Evolutionary conservation across 2,329 filamentous ascomycete genomes (phyloP), one percentile per base, ranked within the genome.

Genomic region (Neodidymelliopsis sp.): DNA sequence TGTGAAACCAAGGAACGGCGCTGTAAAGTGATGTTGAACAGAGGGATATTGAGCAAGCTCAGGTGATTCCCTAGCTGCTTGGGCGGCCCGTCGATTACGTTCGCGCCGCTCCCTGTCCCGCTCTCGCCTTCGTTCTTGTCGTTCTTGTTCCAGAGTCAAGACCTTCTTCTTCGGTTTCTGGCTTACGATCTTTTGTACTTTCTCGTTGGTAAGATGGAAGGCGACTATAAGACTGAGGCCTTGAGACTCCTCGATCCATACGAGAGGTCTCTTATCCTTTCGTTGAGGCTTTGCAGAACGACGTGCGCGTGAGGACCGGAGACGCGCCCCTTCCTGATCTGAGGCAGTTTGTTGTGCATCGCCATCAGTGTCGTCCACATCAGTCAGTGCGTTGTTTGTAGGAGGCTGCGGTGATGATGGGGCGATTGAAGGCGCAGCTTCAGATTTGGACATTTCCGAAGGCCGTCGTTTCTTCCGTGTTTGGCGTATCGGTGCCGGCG

Each of bases 1-100:
- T 53, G 89, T 88, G 57, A 97, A 92, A 0, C 90, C 90, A 62
- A 93, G 93, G 66, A 95, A 93, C 1, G 90, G 89, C 53, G 91
- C 88, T 1, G 85, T 84, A 66, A 90, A 92, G 15, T 65, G 84
- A 70, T 75, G 84, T 75, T 73, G 87, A 67, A 73, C 87, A 67
- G 81, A 77, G 46, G 84, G 84, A 58, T 84, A 70, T 80, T 84
- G 66, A 79, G 80, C 28, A 69, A 76, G 51, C 23, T 79, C 76
- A 20, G 67, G 65, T 27, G 77, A 75, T 28, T 73, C 70, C 38
- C 63, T 59, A 6, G 59, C 61, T 22, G 63, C 73, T 61, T 59
- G 74, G 62, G 49, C 81, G 79, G 58, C 79, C 77, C 56, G 59
- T 12, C 77, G 72, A 52, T 79, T 77, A 7, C 77, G 73, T 41